Conservation (phyloP, 306 rosid genomes). For the Hippophae gyantsensis region DNA sequence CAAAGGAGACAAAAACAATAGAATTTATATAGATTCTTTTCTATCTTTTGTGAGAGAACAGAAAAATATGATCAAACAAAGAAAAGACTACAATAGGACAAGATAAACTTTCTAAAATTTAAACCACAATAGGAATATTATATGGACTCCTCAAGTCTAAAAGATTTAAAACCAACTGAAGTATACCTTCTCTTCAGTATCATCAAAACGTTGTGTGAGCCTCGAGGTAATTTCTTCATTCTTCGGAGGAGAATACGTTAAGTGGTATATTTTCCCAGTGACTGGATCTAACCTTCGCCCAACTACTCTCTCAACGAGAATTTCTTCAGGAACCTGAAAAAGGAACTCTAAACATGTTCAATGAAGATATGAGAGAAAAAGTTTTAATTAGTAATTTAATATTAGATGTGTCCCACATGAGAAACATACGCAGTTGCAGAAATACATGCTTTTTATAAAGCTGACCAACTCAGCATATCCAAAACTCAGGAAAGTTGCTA, state of each 20-base stretch:
- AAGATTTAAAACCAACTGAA: conserved; percentile 6
- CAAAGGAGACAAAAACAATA: not conserved
- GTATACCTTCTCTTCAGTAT: conserved; percentile 79
- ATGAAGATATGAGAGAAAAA: not conserved
- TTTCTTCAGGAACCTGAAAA: conserved; percentile 73
- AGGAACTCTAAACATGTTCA: conserved; percentile 2
- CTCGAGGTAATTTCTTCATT: conserved; percentile 68
- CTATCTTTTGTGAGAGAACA: too few species aligned
- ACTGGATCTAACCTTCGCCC: conserved; percentile 93
- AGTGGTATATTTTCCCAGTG: conserved; percentile 83
- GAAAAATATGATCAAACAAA: too few species aligned
- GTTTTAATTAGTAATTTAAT: not conserved
- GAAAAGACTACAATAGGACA: too few species aligned
- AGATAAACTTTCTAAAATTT: too few species aligned
- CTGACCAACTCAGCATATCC: too few species aligned
- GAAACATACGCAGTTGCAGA: too few species aligned
- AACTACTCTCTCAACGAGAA: conserved; percentile 83
- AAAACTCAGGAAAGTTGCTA: too few species aligned
- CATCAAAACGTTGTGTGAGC: conserved; percentile 91
- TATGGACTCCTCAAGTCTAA: not conserved
- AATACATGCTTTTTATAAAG: too few species aligned
- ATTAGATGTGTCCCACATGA: not conserved
- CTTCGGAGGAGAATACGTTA: conserved; percentile 88
- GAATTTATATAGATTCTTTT: too few species aligned
- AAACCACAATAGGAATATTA: too few species aligned